These are phyloP conservation scores for Diutina siamensis DNA, from an alignment of 1,139 yeast genomes.

Conservation along the genomic window DNA sequence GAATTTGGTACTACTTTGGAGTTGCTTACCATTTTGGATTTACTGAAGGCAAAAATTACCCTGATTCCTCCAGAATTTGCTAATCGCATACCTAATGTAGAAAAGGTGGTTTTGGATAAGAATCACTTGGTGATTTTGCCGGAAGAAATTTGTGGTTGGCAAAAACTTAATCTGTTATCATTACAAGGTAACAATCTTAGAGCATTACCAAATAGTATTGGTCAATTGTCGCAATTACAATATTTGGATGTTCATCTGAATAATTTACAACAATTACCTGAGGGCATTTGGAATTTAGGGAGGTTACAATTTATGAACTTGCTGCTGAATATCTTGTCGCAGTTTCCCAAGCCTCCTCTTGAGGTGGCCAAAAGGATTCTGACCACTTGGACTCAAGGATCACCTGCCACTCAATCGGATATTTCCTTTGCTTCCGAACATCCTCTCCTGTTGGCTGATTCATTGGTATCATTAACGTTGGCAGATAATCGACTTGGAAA, in stretches of 20 bases:
- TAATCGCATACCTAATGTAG: constrained; percentile 52
- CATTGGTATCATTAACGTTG: constrained; percentile 47
- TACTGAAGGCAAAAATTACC: constrained; percentile 75
- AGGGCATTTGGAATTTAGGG: constrained; percentile 54
- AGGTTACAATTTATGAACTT: constrained; percentile 54
- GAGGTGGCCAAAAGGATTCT: constrained; percentile 26
- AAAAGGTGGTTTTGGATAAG: constrained; percentile 65
- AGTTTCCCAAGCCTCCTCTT: constrained; percentile 49
- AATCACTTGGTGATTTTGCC: constrained; percentile 79
- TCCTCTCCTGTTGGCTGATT: constrained; percentile 29
- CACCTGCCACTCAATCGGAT: background rate
- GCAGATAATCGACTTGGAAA: constrained; percentile 76
- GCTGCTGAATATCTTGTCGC: constrained; percentile 65
- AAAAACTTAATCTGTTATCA: constrained; percentile 53
- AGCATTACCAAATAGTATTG: constrained; percentile 57
- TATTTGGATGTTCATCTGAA: constrained; percentile 78
- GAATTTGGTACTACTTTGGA: constrained; percentile 46
- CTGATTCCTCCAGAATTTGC: constrained; percentile 59
- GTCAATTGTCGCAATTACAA: constrained; percentile 47
- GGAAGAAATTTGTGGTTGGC: constrained; percentile 48
- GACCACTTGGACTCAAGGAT: background rate
- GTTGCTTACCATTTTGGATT: constrained; percentile 59
- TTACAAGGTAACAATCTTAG: constrained; percentile 68
- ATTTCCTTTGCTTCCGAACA: background rate
- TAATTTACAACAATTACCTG: constrained; percentile 62